Evolutionary conservation across 306 rosid species (phyloP).

Genomic region (Comarum palustre): DNA sequence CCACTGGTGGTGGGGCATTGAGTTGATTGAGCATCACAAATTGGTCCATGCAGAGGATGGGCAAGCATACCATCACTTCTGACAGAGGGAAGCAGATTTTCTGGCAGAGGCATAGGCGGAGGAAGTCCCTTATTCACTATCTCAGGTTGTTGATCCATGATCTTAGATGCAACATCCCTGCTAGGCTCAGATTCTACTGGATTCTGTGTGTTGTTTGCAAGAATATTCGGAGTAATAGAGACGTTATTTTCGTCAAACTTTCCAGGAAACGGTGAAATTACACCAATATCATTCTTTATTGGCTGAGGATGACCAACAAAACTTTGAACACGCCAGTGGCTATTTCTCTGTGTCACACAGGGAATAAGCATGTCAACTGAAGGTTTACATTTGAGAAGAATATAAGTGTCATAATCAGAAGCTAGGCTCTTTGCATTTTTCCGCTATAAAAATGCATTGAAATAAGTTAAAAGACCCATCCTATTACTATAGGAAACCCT

Average conservation of each 20-base stretch:
- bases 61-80: constrained; percentile 62
- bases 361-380: constrained; percentile 18
- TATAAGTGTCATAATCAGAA: constrained; percentile 15
- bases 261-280: constrained; percentile 60
- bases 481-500: neutral
- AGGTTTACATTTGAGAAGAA: constrained; percentile 16
- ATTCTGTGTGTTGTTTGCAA: constrained; percentile 44
- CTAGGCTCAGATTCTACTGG: constrained; percentile 52
- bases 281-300: constrained; percentile 60
- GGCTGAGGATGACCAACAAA: constrained; percentile 63
- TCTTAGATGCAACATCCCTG: constrained; percentile 52
- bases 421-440: constrained; percentile 2
- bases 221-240: constrained; percentile 57
- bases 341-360: constrained; percentile 69
- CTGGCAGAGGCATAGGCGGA: constrained; percentile 44
- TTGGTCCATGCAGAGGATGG: constrained; percentile 63
- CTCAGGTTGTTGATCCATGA: constrained; percentile 61
- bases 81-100: constrained; percentile 49
- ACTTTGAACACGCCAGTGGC: constrained; percentile 93
- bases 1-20: constrained; percentile 49
- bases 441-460: constrained; percentile 7
- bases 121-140: constrained; percentile 55
- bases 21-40: constrained; percentile 63
- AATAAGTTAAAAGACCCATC: neutral
- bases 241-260: constrained; percentile 71